A percentile compares a stretch with the other conserved stretches of the same genome.
phyloP scores from a whole-genome alignment of 257 asterid species.

The Lycium barbarum region DNA sequence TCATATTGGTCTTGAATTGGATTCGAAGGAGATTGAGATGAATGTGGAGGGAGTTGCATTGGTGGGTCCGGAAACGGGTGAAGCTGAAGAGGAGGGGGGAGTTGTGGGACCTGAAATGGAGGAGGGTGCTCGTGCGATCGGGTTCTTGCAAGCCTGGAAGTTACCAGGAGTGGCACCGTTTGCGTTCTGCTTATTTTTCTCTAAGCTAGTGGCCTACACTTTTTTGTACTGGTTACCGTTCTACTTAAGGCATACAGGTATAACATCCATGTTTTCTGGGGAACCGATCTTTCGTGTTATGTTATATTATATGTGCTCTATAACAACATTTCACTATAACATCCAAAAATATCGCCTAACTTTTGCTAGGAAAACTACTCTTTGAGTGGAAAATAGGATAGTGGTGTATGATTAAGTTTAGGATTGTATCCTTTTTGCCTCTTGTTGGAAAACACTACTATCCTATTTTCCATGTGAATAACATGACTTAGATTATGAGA shows the following conservation, averaged over 20 bases:
- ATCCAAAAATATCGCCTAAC: neutral
- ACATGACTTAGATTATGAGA: neutral
- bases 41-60: constrained; percentile 71
- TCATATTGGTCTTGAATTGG: constrained; percentile 60
- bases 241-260: constrained; percentile 90
- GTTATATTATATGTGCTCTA: too few relatives aligned
- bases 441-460: neutral
- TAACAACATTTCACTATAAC: too few relatives aligned
- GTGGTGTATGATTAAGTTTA: neutral
- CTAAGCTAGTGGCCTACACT: constrained; percentile 96
- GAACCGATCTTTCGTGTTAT: too few relatives aligned
- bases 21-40: constrained; percentile 60
- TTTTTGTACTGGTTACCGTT: constrained; percentile 97
- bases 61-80: constrained; percentile 53
- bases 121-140: constrained; percentile 66
- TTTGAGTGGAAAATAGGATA: neutral
- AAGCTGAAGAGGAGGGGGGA: constrained; percentile 45
- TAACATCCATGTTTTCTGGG: too few relatives aligned
- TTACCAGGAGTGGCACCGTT: constrained; percentile 83
- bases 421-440: neutral
- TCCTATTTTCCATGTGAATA: neutral
- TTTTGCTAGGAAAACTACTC: neutral
- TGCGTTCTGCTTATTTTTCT: constrained; percentile 88
- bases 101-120: constrained; percentile 41
- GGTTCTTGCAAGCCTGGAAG: constrained; percentile 91